These are phyloP conservation scores for Apiotrichum porosum DNA, from an alignment of 1,284 basidiomycete species.

Conservation along the genomic window DNA sequence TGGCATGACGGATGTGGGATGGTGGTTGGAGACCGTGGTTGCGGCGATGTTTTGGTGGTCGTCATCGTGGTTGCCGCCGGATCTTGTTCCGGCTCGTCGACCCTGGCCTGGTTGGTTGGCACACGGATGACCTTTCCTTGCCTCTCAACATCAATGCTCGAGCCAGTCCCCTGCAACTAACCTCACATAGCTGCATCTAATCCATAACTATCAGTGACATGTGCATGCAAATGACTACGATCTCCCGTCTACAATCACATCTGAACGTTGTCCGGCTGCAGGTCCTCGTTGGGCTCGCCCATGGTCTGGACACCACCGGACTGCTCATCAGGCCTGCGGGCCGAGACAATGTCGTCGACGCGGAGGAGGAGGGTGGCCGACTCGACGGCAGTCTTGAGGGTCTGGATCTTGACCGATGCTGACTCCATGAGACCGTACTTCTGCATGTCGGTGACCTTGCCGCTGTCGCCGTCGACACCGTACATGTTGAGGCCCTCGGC, in stretches of 20 bases:
- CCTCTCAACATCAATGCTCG: too few relatives aligned
- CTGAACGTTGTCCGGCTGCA: slow-evolving; percentile 12
- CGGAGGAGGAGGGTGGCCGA: slow-evolving; percentile 85
- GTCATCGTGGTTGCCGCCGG: too few relatives aligned
- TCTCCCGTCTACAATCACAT: neutral
- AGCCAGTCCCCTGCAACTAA: too few relatives aligned
- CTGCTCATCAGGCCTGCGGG: slow-evolving; percentile 52
- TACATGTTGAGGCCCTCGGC: slow-evolving; percentile 83
- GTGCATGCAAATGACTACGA: too few relatives aligned
- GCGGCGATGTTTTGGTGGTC: too few relatives aligned
- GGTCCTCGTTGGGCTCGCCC: slow-evolving; percentile 27
- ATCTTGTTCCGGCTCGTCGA: too few relatives aligned
- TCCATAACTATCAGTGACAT: too few relatives aligned
- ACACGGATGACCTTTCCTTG: too few relatives aligned
- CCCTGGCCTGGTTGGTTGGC: too few relatives aligned
- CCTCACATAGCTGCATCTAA: too few relatives aligned
- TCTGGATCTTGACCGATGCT: slow-evolving; percentile 97
- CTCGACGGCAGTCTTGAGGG: slow-evolving; percentile 95
- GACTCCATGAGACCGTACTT: slow-evolving; percentile 88
- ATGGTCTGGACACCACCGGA: slow-evolving; percentile 44
- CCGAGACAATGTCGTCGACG: slow-evolving; percentile 92
- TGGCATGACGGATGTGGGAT: too few relatives aligned
- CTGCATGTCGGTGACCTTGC: slow-evolving; percentile 95
- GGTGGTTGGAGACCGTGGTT: too few relatives aligned
- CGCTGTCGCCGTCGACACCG: slow-evolving; percentile 92